phyloP scores from a whole-genome alignment of 192 early-diverging fungal species.

The Anaeromyces robustus region DNA sequence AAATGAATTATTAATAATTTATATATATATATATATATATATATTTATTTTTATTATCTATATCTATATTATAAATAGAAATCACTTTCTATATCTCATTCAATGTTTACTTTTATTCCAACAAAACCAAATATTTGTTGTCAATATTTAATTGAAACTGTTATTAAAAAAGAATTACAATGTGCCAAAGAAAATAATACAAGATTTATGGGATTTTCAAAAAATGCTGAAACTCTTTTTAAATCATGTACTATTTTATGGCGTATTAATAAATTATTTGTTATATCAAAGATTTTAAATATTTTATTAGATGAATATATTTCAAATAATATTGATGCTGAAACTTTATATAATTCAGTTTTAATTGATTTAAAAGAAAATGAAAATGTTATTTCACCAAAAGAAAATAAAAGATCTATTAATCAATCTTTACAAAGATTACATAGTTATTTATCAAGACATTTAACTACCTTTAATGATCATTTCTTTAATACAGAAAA shows the following conservation, averaged over 20 bases:
- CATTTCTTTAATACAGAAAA: not conserved
- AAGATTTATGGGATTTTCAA: not conserved
- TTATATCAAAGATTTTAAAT: not conserved
- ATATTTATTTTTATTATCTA: too few relatives aligned
- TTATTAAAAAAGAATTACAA: not conserved
- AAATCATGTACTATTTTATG: not conserved
- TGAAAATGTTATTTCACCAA: not conserved
- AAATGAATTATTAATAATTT: too few relatives aligned
- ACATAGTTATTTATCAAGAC: not conserved
- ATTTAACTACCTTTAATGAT: not conserved
- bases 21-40: too few relatives aligned
- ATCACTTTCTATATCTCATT: not conserved
- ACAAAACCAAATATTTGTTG: not conserved
- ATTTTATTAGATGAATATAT: not conserved
- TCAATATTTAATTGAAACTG: not conserved
- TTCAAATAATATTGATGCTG: not conserved
- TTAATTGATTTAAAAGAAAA: not conserved
- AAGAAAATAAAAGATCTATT: not conserved
- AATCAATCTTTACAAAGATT: not conserved
- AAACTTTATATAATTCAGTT: not conserved
- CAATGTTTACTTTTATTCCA: not conserved
- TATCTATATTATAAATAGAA: too few relatives aligned
- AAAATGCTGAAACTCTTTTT: not conserved
- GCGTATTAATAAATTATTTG: not conserved
- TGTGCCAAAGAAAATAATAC: not conserved